A percentile compares a stretch with the other conserved stretches of the same genome.
Evolutionary conservation across 257 asterid genomes (phyloP).

Genomic region (Lycium barbarum): DNA sequence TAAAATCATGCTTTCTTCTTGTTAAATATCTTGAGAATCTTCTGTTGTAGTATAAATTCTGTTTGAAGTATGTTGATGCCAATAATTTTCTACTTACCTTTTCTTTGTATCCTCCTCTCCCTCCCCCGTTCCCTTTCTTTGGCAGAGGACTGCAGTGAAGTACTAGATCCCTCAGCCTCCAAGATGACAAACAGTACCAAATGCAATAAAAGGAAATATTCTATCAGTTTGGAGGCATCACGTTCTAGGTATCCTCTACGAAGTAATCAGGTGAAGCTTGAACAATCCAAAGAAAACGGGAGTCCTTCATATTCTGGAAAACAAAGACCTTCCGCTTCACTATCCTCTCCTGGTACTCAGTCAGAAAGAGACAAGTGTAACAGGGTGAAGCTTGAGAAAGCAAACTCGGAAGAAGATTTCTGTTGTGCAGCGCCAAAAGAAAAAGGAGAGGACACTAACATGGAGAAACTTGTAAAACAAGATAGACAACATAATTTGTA

Average conservation of each 20-base stretch:
- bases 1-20: neutral
- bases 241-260: constrained; percentile 13
- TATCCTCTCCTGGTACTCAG: neutral
- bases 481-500: neutral
- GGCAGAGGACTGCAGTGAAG: constrained; percentile 17
- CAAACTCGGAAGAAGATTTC: neutral
- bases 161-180: neutral
- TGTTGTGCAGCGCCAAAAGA: neutral
- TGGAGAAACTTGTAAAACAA: constrained; percentile 5
- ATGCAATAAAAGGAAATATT: constrained; percentile 15
- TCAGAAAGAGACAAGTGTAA: constrained; percentile 9
- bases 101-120: neutral
- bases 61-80: neutral
- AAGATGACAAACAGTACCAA: constrained; percentile 1
- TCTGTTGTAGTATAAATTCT: neutral
- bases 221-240: constrained; percentile 6
- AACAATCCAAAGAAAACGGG: neutral
- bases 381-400: constrained; percentile 6
- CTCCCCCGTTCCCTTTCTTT: neutral
- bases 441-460: neutral
- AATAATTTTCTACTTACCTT: constrained; percentile 15
- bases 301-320: constrained; percentile 23
- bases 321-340: neutral
- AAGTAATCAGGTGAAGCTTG: constrained; percentile 15
- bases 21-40: neutral